Evolutionary conservation across 768 basidiomycete species (phyloP).

Genomic region (Suillus cothurnatus): DNA sequence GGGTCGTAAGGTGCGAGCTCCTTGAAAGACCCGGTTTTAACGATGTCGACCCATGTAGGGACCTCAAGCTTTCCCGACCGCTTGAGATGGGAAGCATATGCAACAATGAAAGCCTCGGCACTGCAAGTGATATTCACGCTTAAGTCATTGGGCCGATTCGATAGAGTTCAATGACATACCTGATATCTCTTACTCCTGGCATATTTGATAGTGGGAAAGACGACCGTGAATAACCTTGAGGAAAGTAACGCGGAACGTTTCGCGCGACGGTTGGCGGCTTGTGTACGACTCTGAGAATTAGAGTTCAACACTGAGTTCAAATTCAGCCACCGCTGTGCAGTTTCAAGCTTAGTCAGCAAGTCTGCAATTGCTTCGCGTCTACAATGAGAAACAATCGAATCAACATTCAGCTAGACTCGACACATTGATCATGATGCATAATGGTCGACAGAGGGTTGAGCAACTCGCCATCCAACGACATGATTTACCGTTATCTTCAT

Average conservation of each 20-base stretch:
- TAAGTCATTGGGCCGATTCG: conserved; percentile 23
- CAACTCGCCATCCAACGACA: background rate
- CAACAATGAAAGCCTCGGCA: conserved; percentile 91
- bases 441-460: background rate
- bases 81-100: conserved; percentile 96
- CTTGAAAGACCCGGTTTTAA: conserved; percentile 97
- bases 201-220: conserved; percentile 45
- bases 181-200: conserved; percentile 84
- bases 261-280: conserved; percentile 52
- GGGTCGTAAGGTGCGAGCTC: conserved; percentile 99
- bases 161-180: conserved; percentile 42
- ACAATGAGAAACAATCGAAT: background rate
- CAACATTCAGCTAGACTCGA: background rate
- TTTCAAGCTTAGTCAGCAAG: conserved; percentile 43
- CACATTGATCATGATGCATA: background rate
- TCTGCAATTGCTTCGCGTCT: background rate
- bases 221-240: conserved; percentile 55
- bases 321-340: conserved; percentile 43
- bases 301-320: conserved; percentile 37
- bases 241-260: conserved; percentile 44
- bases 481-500: background rate
- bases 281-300: conserved; percentile 39
- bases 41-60: conserved; percentile 96
- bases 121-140: conserved; percentile 42
- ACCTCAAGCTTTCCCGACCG: conserved; percentile 99